Evolutionary conservation across 176 grass and related monocot species (phyloP), one percentile per base, ranked within the genome.

Genomic region (Aegilops longissima): DNA sequence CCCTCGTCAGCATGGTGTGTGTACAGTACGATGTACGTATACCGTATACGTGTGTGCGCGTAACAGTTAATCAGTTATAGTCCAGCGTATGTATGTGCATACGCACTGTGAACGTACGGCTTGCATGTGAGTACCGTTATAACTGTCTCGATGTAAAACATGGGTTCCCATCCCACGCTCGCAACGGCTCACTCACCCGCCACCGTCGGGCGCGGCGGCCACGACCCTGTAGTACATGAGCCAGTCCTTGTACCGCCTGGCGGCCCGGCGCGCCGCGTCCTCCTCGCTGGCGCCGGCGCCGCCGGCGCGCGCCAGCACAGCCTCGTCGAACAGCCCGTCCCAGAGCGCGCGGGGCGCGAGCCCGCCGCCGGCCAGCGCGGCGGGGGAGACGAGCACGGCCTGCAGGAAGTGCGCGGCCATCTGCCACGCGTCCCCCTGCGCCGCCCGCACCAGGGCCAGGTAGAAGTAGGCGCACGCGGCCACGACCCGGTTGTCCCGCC

Each of bases 151-250:
- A 72, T 70, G 90, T 87, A 51, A 91, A 85, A 56, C 11, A 2
- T 35, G 39, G 23, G 49, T 63, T 10, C 52, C 83, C 23, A 31
- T 10, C 52, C 83, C 23, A 31, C 20, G 65, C 78, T 49, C 71
- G 10, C 17, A n/a, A 80, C 36, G 30, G 83, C 66, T 56, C 68
- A 93, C 90, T 91, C 80, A 90, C 73, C 85, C 86, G 69, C 62
- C 74, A 59, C 59, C 62, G 68, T 54, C 88, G 73, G 84, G 87
- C 58, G 83, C 76, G 17, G 85, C 80, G 58, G 81, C 86, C 21
- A 98, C 90, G 12, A 98, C 97, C 91, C 91, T 89, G 78, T 94
- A 98, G 82, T 98, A 98, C 88, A 98, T 98, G 73, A 98, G 82
- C 94, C 97, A 98, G 85, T 93, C 89, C 85, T 96, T 98, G 86